These are phyloP conservation scores for Malbranchea zuffiana DNA, from an alignment of 2,329 filamentous ascomycete species.

Conservation along the genomic window DNA sequence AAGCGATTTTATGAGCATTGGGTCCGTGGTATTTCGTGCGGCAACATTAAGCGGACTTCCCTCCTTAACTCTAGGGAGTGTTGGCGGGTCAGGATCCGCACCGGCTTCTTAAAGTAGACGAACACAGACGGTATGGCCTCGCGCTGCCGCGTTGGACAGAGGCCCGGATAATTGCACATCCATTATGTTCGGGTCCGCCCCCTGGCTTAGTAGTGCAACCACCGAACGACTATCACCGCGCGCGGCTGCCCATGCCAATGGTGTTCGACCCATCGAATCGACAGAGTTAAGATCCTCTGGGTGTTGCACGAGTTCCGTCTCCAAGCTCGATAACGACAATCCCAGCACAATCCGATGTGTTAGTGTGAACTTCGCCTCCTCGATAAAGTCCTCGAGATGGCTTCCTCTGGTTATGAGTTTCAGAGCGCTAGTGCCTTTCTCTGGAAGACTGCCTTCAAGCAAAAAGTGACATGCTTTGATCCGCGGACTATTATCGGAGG, in stretches of 20 bases:
- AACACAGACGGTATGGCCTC: slow-evolving; percentile 17
- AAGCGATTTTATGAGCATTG: slow-evolving; percentile 22
- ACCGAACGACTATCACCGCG: slow-evolving; percentile 18
- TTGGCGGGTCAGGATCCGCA: slow-evolving; percentile 20
- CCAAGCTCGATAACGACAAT: slow-evolving; percentile 16
- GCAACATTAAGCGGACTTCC: slow-evolving; percentile 25
- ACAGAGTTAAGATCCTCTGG: slow-evolving; percentile 16
- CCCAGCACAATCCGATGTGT: slow-evolving; percentile 20
- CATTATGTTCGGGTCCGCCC: slow-evolving; percentile 20
- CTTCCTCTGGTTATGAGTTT: slow-evolving; percentile 12
- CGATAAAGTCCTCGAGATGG: slow-evolving; percentile 18
- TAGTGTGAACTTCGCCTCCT: slow-evolving; percentile 17
- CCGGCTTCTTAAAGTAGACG: slow-evolving; percentile 22
- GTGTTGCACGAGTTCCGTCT: slow-evolving; percentile 15
- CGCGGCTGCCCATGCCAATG: slow-evolving; percentile 21
- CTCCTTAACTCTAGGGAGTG: slow-evolving; percentile 19
- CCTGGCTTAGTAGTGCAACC: slow-evolving; percentile 16
- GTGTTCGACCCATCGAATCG: slow-evolving; percentile 20
- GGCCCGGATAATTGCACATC: slow-evolving; percentile 17
- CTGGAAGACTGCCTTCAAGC: slow-evolving; percentile 16
- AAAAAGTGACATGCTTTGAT: slow-evolving; percentile 21
- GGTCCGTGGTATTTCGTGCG: slow-evolving; percentile 23
- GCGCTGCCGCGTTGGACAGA: slow-evolving; percentile 17
- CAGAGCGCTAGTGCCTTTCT: slow-evolving; percentile 12
- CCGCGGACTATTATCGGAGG: slow-evolving; percentile 18